These are phyloP conservation scores for Geoglossum cookeanum DNA, from an alignment of 2,329 filamentous ascomycete species.

Conservation along the genomic window DNA sequence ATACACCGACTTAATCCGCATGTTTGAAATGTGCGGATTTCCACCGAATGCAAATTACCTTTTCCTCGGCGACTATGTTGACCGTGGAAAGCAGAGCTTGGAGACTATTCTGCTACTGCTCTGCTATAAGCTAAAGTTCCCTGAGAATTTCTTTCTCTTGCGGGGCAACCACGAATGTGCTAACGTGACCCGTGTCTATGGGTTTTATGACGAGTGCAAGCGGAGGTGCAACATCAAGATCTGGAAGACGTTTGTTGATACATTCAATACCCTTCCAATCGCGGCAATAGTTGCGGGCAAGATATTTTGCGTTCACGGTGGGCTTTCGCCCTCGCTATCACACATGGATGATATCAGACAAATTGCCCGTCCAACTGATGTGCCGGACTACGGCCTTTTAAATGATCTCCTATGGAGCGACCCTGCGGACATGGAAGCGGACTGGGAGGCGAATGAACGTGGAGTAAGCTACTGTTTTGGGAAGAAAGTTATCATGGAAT, in stretches of 20 bases:
- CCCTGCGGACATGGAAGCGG: conserved; percentile 90
- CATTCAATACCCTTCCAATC: conserved; percentile 88
- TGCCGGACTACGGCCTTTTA: conserved; percentile 86
- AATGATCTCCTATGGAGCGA: conserved; percentile 97
- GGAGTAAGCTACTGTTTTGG: conserved; percentile 98
- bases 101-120: conserved; percentile 85
- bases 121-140: conserved; percentile 94
- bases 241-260: conserved; percentile 96
- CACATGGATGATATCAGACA: conserved; percentile 98
- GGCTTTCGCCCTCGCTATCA: conserved; percentile 72
- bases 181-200: conserved; percentile 87
- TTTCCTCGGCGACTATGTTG: conserved; percentile 91
- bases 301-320: conserved; percentile 95
- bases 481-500: conserved; percentile 95
- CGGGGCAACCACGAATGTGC: conserved; percentile 94
- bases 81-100: conserved; percentile 85
- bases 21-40: conserved; percentile 98
- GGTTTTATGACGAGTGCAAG: conserved; percentile 98
- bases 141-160: conserved; percentile 91
- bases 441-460: conserved; percentile 94
- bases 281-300: conserved; percentile 93
- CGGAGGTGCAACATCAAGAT: conserved; percentile 89
- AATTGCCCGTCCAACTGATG: conserved; percentile 87
- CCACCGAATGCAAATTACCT: conserved; percentile 82
- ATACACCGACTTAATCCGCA: conserved; percentile 85